phyloP scores from a whole-genome alignment of 106 monocot genomes.

The Chionographis japonica region DNA sequence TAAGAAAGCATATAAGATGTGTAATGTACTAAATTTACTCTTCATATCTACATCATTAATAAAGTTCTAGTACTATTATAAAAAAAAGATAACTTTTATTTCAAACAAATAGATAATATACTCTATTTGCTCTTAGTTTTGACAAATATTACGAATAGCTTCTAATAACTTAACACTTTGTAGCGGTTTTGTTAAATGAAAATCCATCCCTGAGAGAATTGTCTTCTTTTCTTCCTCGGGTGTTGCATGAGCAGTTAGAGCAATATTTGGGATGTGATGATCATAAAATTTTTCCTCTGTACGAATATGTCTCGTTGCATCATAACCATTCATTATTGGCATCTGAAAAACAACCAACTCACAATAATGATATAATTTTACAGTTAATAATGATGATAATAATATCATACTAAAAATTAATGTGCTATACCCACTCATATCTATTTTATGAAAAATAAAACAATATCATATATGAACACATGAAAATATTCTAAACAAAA shows the following conservation, averaged over 20 bases:
- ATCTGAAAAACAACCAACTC: conserved; percentile 58
- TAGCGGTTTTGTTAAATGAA: conserved; percentile 60
- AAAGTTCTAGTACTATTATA: no score
- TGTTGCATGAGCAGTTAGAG: conserved; percentile 49
- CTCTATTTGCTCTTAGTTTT: no score
- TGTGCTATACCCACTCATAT: background rate
- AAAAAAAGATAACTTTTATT: no score
- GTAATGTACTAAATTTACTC: no score
- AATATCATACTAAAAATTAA: background rate
- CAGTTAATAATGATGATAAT: background rate
- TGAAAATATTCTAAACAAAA: no score
- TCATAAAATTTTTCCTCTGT: conserved; percentile 54
- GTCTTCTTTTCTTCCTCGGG: conserved; percentile 36
- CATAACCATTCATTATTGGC: conserved; percentile 95
- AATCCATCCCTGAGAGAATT: conserved; percentile 58
- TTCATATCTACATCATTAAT: no score
- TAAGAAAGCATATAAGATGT: no score
- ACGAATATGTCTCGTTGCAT: conserved; percentile 67
- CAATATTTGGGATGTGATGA: conserved; percentile 65
- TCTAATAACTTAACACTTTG: conserved; percentile 23
- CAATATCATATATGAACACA: no score
- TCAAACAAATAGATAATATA: no score
- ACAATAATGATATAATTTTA: no score
- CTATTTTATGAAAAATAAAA: no score
- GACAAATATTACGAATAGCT: conserved; percentile 7